These are phyloP conservation scores for Acanthamoeba divionensis DNA, from an alignment of 208 protist genomes.

Conservation along the genomic window DNA sequence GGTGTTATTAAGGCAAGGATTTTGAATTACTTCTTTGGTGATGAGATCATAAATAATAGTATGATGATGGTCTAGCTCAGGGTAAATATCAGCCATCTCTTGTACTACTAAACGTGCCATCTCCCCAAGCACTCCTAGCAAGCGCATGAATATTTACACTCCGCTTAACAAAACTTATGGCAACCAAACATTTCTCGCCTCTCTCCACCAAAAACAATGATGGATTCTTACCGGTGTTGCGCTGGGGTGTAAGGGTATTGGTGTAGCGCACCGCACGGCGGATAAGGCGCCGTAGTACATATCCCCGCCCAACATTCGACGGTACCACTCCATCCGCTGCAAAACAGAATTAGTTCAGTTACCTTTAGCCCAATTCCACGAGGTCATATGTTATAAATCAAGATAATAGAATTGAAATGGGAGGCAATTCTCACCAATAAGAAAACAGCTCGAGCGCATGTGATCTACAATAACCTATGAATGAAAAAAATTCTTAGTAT, in stretches of 20 bases:
- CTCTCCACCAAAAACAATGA: neutral
- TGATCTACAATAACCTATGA: slow-evolving; percentile 70
- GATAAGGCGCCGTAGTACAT: slow-evolving; percentile 77
- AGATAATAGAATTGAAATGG: neutral
- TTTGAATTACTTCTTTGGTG: neutral
- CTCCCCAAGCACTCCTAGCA: slow-evolving; percentile 20
- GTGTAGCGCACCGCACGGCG: slow-evolving; percentile 56
- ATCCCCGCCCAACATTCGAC: slow-evolving; percentile 71
- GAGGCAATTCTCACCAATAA: slow-evolving; percentile 52
- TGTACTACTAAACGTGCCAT: slow-evolving; percentile 6
- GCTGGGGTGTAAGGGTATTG: slow-evolving; percentile 2
- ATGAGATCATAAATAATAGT: neutral
- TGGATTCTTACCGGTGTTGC: neutral
- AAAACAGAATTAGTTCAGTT: no score
- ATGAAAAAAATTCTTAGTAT: neutral
- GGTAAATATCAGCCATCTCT: neutral
- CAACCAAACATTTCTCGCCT: neutral
- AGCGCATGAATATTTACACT: no score
- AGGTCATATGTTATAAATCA: no score
- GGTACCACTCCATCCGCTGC: slow-evolving; percentile 64
- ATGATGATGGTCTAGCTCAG: slow-evolving; percentile 6
- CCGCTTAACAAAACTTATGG: neutral
- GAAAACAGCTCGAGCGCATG: slow-evolving; percentile 39
- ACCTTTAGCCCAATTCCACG: no score
- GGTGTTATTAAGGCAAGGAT: neutral